Evolutionary conservation across 345 rosid genomes (phyloP), one percentile per base, ranked within the genome.

Genomic region (Gossypium longicalyx): DNA sequence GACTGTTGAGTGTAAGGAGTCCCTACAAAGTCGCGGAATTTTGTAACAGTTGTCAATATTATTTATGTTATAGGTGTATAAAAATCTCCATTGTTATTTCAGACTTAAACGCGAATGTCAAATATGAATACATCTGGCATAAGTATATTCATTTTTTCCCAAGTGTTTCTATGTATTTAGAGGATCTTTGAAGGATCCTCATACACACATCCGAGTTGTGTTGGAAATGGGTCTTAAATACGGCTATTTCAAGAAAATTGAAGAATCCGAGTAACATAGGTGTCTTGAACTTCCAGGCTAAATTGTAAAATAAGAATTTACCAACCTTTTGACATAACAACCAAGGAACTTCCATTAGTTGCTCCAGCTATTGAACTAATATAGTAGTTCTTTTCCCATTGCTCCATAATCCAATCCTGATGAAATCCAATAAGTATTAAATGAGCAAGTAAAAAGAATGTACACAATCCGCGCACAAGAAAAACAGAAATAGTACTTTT

Each of bases 321-420:
- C 88, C 71, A 72, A 94, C 98, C 98, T 86, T 94, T 92, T 13
- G 98, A 85, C 97, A 94, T 94, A 61, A 92, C 94, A 59, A 94
- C 98, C 82, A 92, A 78, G 23, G 98, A 94, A 82, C 93, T 92
- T 44, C 97, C 98, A 73, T 94, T 94, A 79, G 70, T 80, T 53
- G 98, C 88, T 69, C 98, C 98, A 66, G 98, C 97, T 70, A 94
- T 90, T n/a, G 97, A 89, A 78, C 92, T 94, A 73, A 94, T 94
- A 77, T 94, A 94, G 78, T 80, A 94, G 74, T 91, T 94, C 79
- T 87, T 94, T 82, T 94, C 98, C 98, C 98, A 94, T 48, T 94
- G 97, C 67, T 94, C 98, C 98, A 94, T 90, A 72, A 94, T 94
- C 98, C 98, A 94, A 72, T 92, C 97, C 98, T 94, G 86, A 77